A percentile compares a stretch with the other conserved stretches of the same genome.
Evolutionary conservation across 2,329 filamentous ascomycete genomes (phyloP).

Genomic region (Harringtonia lauricola): DNA sequence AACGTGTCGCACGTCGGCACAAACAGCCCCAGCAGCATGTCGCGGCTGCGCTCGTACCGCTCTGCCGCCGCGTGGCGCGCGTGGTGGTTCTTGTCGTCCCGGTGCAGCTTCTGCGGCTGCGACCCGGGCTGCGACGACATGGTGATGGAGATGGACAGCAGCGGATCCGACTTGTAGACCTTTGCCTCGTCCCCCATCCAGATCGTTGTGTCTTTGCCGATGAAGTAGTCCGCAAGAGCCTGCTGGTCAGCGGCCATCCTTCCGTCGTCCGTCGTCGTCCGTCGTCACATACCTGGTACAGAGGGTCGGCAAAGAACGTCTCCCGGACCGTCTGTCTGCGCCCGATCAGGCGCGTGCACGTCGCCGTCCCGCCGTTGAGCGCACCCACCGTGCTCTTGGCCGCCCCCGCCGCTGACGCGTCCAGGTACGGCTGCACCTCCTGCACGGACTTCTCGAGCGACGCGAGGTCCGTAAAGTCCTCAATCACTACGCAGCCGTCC

Average conservation of each 20-base stretch:
- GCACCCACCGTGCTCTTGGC: constrained; percentile 3
- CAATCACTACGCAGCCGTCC: constrained; percentile 2
- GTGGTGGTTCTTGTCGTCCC: constrained; percentile 7
- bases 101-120: constrained; percentile 1
- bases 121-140: constrained; percentile 4
- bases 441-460: background rate
- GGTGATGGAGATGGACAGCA: constrained; percentile 6
- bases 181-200: background rate
- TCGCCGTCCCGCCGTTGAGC: constrained; percentile 3
- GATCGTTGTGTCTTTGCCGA: constrained; percentile 1
- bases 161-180: background rate
- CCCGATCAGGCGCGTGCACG: constrained; percentile 3
- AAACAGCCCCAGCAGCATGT: constrained; percentile 4
- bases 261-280: background rate
- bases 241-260: background rate
- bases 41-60: background rate
- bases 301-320: constrained; percentile 1
- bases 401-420: background rate
- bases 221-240: constrained; percentile 2
- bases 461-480: constrained; percentile 1
- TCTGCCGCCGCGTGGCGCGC: background rate
- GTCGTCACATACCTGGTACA: background rate
- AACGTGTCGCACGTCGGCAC: constrained; percentile 5
- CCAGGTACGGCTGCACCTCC: constrained; percentile 3
- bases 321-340: constrained; percentile 4